Conservation (phyloP, 352 stramenopile genomes). For the Elongisporangium anandrum region DNA sequence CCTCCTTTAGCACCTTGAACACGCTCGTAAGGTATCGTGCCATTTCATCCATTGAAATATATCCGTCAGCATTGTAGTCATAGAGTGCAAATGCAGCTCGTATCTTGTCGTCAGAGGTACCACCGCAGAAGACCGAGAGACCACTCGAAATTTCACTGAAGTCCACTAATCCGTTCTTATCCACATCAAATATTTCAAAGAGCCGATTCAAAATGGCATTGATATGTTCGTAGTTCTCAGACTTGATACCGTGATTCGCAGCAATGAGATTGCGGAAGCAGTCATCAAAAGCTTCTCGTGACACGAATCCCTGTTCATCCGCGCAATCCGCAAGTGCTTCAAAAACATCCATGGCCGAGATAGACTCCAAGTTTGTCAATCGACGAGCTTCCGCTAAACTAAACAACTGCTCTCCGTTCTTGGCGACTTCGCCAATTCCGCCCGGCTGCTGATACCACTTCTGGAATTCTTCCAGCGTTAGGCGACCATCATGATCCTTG, state of each 20-base stretch:
- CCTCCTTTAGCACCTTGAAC: conserved; percentile 82
- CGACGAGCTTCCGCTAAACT: conserved; percentile 60
- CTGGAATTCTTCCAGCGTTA: conserved; percentile 86
- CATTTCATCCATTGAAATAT: conserved; percentile 85
- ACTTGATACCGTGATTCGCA: conserved; percentile 40
- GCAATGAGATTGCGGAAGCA: conserved; percentile 78
- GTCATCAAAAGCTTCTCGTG: conserved; percentile 64
- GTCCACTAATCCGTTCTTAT: conserved; percentile 84
- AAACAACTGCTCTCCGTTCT: conserved; percentile 77
- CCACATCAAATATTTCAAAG: conserved; percentile 80
- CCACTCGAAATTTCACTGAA: conserved; percentile 85
- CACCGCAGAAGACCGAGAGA: conserved; percentile 81
- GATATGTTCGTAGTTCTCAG: conserved; percentile 58
- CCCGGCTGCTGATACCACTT: conserved; percentile 78
- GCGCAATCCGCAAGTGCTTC: conserved; percentile 64
- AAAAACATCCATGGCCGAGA: conserved; percentile 77
- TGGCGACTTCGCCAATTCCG: conserved; percentile 68
- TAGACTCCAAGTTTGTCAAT: conserved; percentile 74
- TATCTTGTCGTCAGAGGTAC: conserved; percentile 73
- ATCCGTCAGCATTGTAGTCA: conserved; percentile 82
- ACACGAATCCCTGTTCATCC: conserved; percentile 69
- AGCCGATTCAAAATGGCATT: conserved; percentile 70
- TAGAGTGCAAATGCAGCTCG: conserved; percentile 76
- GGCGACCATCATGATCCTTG: conserved; percentile 59
- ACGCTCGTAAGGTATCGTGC: conserved; percentile 79